Base-by-base conservation (phyloP, 306 rosid species). In the Vachellia collinsii region DNA sequence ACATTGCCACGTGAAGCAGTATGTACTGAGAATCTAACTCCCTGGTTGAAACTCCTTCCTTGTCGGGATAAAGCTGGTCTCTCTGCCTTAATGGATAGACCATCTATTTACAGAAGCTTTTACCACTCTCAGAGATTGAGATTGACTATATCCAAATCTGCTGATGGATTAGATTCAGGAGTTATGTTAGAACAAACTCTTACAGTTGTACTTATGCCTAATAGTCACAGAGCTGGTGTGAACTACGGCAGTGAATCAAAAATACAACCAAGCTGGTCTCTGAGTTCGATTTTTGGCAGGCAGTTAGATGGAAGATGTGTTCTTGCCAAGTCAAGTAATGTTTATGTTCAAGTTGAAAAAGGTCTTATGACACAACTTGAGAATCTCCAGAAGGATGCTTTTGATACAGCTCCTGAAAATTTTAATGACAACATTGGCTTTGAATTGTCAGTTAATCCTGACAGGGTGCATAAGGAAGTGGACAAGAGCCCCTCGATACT, bases 1-100 rank as follows among this genome's bases (percentile, higher is more conserved):
- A 83, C 97, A 43, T 77, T 95, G 85, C 99, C 99, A 20, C 96
- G 97, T 51, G 99, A 95, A 83, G 98, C 99, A 88, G 94, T 95
- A 83, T 93, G 99, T 87, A 93, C 99, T 34, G 97, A 95, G 87
- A 95, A 95, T 74, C 91, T 93, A 61, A 95, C 99, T 74, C 99
- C 99, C 4, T 93, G 97, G 99, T 86, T 95, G 81, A 93, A 95
- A 88, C 96, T 95, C 75, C 97, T 95, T 47, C 97, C 99, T 67
- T 95, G 98, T 87, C 91, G 97, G 47, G 99, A 93, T 77, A 95
- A 91, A 88, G 91, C 96, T 71, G 98, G 99, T 76, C 77, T 93
- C 79, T 89, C 99, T 61, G 74, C 85, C 72, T 90, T 93, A 81
- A 83, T 93, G 98, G 94, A 95, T 82, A 88, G 99, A 75, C 97